phyloP scores from a whole-genome alignment of 1,139 yeast genomes.

The Suhomyces taliae region DNA sequence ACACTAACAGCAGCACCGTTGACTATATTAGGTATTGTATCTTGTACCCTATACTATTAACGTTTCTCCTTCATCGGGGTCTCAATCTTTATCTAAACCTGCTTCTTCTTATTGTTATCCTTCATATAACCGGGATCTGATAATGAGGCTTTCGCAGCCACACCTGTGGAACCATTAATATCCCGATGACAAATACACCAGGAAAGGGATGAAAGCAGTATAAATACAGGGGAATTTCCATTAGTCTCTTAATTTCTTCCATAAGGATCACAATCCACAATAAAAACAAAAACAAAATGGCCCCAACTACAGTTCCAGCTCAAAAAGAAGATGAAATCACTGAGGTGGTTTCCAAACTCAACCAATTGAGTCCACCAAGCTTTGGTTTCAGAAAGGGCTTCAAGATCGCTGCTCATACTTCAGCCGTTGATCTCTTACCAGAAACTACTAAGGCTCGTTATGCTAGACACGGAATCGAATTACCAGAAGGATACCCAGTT shows the following conservation, averaged over 20 bases:
- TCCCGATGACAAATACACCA: not conserved
- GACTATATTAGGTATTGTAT: too few species aligned
- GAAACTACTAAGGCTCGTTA: constrained; percentile 15
- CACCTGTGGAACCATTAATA: constrained; percentile 2
- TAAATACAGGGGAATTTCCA: too few species aligned
- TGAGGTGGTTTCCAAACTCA: constrained; percentile 12
- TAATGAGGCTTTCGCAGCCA: constrained; percentile 9
- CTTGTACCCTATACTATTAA: too few species aligned
- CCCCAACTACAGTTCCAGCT: constrained; percentile 13
- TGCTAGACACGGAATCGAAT: constrained; percentile 15
- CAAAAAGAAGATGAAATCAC: constrained; percentile 10
- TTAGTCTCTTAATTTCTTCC: too few species aligned
- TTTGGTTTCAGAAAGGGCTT: constrained; percentile 6
- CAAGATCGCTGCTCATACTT: constrained; percentile 6
- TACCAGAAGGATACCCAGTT: constrained; percentile 18
- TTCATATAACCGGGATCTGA: not conserved
- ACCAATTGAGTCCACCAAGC: constrained; percentile 13
- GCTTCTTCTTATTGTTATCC: not conserved
- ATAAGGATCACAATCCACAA: too few species aligned
- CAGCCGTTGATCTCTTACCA: constrained; percentile 14
- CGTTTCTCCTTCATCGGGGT: too few species aligned
- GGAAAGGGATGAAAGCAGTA: not conserved
- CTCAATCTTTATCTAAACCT: too few species aligned
- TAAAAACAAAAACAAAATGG: constrained; percentile 7
- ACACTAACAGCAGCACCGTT: too few species aligned